A percentile compares a stretch with the other conserved stretches of the same genome.
phyloP scores from a whole-genome alignment of 2,329 filamentous ascomycete genomes.

The Aspergillus sp. region DNA sequence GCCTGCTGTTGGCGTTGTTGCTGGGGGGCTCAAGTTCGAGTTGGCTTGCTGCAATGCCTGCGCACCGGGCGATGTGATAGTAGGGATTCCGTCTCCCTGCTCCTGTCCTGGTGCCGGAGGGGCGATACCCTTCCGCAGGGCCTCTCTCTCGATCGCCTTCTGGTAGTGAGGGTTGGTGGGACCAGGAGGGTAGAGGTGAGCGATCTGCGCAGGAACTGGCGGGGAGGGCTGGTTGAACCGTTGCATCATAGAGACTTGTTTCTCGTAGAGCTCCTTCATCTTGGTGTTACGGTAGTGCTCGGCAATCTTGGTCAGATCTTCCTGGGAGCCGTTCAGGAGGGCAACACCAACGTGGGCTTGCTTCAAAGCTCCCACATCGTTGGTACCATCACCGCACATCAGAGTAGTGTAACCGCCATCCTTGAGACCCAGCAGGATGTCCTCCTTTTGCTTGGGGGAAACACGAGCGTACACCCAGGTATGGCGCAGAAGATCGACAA shows the following conservation, averaged over 20 bases:
- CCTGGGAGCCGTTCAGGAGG: constrained; percentile 86
- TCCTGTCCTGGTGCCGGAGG: constrained; percentile 41
- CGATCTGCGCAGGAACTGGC: constrained; percentile 88
- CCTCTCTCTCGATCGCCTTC: constrained; percentile 84
- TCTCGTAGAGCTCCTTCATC: constrained; percentile 99
- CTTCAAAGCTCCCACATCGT: constrained; percentile 95
- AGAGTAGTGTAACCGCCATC: constrained; percentile 96
- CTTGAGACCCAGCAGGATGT: constrained; percentile 93
- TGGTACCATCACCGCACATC: constrained; percentile 98
- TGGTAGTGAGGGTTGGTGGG: constrained; percentile 89
- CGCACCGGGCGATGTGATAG: constrained; percentile 63
- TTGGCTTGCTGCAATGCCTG: constrained; percentile 52
- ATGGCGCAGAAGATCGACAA: constrained; percentile 74
- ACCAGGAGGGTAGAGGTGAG: constrained; percentile 89
- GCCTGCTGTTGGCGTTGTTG: constrained; percentile 53
- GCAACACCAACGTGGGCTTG: constrained; percentile 97
- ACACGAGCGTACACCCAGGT: constrained; percentile 98
- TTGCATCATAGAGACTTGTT: constrained; percentile 86
- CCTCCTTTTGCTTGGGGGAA: constrained; percentile 97
- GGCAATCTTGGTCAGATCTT: constrained; percentile 85
- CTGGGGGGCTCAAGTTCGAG: constrained; percentile 45
- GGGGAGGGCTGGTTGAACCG: constrained; percentile 90
- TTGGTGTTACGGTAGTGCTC: constrained; percentile 91
- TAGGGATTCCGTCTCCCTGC: constrained; percentile 52
- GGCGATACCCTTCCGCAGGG: constrained; percentile 68